phyloP scores from a whole-genome alignment of 345 rosid genomes.

The Pugionium dolabratum region DNA sequence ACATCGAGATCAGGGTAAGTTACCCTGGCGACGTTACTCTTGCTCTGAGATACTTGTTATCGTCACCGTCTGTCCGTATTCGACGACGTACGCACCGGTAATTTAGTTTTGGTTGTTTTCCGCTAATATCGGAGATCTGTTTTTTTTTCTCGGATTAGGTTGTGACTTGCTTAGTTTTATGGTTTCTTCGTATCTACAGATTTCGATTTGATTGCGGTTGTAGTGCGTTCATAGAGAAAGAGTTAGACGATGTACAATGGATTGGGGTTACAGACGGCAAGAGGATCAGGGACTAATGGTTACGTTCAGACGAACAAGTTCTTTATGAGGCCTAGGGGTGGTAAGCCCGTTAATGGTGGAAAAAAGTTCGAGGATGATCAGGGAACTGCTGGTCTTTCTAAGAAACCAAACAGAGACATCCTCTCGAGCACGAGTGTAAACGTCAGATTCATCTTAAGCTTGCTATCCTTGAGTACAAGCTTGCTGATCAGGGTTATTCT shows the following conservation, averaged over 20 bases:
- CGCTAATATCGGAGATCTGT: too few species aligned
- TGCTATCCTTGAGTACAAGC: constrained; percentile 75
- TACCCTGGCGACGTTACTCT: too few species aligned
- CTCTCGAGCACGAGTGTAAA: constrained; percentile 88
- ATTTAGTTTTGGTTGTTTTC: too few species aligned
- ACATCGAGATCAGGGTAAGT: too few species aligned
- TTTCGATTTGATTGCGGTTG: constrained; percentile 26
- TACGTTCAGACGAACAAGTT: constrained; percentile 87
- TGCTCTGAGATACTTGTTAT: too few species aligned
- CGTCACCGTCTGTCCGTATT: too few species aligned
- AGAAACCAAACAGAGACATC: constrained; percentile 78
- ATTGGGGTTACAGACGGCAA: constrained; percentile 83
- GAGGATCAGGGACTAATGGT: constrained; percentile 99
- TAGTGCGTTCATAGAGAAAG: neutral
- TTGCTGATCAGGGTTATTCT: constrained; percentile 72
- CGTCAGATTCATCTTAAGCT: constrained; percentile 94
- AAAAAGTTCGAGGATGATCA: constrained; percentile 74
- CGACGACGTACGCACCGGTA: too few species aligned
- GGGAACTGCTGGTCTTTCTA: constrained; percentile 82
- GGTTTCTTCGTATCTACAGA: neutral
- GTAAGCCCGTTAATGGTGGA: constrained; percentile 55
- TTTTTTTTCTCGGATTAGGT: too few species aligned
- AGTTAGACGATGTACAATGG: constrained; percentile 75
- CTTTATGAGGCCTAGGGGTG: constrained; percentile 72
- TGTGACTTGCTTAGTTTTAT: too few species aligned